Percentiles rank a stretch among this genome's conserved stretches.
Evolutionary conservation across 1,284 basidiomycete genomes (phyloP).

Genomic region (Tilletia horrida): DNA sequence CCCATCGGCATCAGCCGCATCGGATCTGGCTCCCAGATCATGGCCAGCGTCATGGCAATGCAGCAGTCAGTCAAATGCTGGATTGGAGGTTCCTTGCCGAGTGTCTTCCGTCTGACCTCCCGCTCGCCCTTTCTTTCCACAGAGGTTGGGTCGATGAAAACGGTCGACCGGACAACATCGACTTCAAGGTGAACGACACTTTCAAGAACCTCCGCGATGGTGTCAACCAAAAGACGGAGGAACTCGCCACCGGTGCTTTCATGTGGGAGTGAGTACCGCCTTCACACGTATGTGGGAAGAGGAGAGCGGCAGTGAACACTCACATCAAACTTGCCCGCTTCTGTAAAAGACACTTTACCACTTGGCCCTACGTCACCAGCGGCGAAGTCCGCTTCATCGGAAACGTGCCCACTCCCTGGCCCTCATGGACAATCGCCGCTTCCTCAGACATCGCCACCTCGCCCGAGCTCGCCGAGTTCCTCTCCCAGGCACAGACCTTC

Average conservation of each 20-base stretch:
- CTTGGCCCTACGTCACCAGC: slow-evolving; percentile 1
- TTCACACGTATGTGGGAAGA: slow-evolving; percentile 17
- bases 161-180: slow-evolving; percentile 26
- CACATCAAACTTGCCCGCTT: too few relatives aligned
- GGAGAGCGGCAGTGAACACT: neutral
- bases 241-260: slow-evolving; percentile 27
- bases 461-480: slow-evolving; percentile 32
- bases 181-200: slow-evolving; percentile 51
- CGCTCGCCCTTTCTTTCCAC: neutral
- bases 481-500: slow-evolving; percentile 29
- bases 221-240: slow-evolving; percentile 63
- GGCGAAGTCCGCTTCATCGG: slow-evolving; percentile 64
- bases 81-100: neutral
- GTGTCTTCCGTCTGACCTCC: neutral
- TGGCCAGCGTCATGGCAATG: slow-evolving; percentile 89
- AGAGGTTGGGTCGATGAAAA: slow-evolving; percentile 31
- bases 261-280: slow-evolving; percentile 87
- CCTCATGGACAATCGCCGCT: slow-evolving; percentile 69
- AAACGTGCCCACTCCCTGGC: slow-evolving; percentile 87
- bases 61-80: slow-evolving; percentile 58
- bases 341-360: neutral
- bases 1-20: slow-evolving; percentile 84
- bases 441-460: slow-evolving; percentile 29
- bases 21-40: slow-evolving; percentile 64
- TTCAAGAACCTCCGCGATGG: slow-evolving; percentile 72